Evolutionary conservation across 345 rosid genomes (phyloP).

Genomic region (Orychophragmus violaceus): DNA sequence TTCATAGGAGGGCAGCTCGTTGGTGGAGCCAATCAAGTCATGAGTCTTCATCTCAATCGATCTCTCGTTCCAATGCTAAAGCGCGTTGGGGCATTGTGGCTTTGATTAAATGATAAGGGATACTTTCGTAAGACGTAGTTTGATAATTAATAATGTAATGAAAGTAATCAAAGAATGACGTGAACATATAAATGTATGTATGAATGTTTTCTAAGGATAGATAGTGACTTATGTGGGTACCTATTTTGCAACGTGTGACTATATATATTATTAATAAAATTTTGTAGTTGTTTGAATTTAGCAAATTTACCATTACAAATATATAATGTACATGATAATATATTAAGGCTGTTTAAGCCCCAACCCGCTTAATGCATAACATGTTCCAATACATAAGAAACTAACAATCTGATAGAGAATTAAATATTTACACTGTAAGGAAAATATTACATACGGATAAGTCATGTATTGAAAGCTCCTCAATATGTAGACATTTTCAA

Average conservation of each 20-base stretch:
- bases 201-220: not conserved
- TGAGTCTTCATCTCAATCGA: conserved; percentile 63
- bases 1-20: conserved; percentile 80
- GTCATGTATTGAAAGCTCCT: no score
- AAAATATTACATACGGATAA: no score
- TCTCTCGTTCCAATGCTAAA: conserved; percentile 61
- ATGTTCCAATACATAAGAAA: no score
- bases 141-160: not conserved
- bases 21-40: conserved; percentile 52
- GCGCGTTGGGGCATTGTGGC: conserved; percentile 65
- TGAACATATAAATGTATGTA: not conserved
- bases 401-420: no score
- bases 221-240: not conserved
- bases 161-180: not conserved
- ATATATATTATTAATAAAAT: not conserved
- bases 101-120: conserved; percentile 26
- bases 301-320: not conserved
- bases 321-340: no score
- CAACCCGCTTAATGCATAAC: no score
- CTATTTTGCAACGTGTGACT: not conserved
- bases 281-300: not conserved
- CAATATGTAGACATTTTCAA: no score
- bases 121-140: not conserved
- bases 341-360: no score
- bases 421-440: no score